phyloP scores from a whole-genome alignment of 306 rosid species.

The Quercus dentata region DNA sequence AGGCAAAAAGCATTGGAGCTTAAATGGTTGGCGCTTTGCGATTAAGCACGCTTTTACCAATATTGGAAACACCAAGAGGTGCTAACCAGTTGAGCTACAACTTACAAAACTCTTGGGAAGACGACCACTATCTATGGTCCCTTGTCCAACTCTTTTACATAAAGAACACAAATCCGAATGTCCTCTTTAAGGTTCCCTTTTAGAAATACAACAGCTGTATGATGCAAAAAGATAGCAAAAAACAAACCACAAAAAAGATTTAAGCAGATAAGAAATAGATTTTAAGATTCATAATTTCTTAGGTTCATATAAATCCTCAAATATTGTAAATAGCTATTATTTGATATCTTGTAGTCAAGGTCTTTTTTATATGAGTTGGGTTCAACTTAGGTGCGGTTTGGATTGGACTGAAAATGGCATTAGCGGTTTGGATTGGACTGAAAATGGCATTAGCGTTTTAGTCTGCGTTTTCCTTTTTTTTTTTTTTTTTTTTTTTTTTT shows the following conservation, averaged over 20 bases:
- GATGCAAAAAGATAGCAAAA: background rate
- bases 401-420: too few relatives aligned
- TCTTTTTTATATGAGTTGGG: rapidly evolving
- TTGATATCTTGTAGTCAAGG: background rate
- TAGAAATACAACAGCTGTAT: background rate
- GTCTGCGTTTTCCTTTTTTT: too few relatives aligned
- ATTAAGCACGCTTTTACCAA: too few relatives aligned
- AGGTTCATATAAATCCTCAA: background rate
- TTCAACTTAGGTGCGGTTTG: too few relatives aligned
- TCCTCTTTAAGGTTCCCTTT: background rate
- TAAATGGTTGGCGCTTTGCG: too few relatives aligned
- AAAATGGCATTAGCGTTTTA: too few relatives aligned
- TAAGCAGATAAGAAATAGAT: background rate
- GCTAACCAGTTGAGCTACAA: too few relatives aligned
- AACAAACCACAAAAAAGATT: background rate
- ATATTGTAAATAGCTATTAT: background rate
- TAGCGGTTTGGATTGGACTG: too few relatives aligned
- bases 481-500: too few relatives aligned
- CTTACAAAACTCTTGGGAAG: too few relatives aligned
- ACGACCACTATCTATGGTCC: background rate
- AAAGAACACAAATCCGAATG: background rate
- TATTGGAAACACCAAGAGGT: too few relatives aligned
- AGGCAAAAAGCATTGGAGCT: too few relatives aligned
- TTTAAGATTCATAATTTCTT: background rate
- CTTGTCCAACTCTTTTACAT: background rate